Evolutionary conservation across 2,329 filamentous ascomycete species (phyloP).

Genomic region (Chalaropsis thielavioides): DNA sequence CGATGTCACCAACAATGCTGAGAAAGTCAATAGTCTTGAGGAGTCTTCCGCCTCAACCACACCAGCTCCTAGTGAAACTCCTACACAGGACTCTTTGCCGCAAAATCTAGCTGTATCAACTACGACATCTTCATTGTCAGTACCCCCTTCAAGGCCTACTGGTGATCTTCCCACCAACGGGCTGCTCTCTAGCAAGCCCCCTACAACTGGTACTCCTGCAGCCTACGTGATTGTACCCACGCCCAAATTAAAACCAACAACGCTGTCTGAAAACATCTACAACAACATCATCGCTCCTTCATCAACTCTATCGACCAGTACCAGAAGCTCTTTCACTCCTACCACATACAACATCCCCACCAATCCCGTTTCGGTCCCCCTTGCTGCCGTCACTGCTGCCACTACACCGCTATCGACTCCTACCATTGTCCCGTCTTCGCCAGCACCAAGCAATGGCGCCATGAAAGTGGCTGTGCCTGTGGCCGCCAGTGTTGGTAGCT

Average conservation of each 20-base stretch:
- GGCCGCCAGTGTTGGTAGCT: constrained; percentile 16
- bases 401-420: not conserved
- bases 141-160: not conserved
- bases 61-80: not conserved
- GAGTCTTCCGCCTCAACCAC: constrained; percentile 1
- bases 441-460: not conserved
- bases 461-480: constrained; percentile 16
- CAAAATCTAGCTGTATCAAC: not conserved
- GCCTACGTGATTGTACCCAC: not conserved
- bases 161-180: not conserved
- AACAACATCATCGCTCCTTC: constrained; percentile 12
- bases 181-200: not conserved
- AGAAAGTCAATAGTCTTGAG: constrained; percentile 4
- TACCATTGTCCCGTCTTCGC: not conserved
- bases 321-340: not conserved
- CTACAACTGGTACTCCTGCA: not conserved
- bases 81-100: not conserved
- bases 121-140: not conserved
- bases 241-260: not conserved
- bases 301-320: constrained; percentile 6
- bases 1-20: constrained; percentile 9
- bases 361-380: not conserved
- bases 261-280: constrained; percentile 10
- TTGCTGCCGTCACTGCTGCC: not conserved
- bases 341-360: not conserved